phyloP scores from a whole-genome alignment of 2,329 filamentous ascomycete genomes.

The Aspergillus floridensis region DNA sequence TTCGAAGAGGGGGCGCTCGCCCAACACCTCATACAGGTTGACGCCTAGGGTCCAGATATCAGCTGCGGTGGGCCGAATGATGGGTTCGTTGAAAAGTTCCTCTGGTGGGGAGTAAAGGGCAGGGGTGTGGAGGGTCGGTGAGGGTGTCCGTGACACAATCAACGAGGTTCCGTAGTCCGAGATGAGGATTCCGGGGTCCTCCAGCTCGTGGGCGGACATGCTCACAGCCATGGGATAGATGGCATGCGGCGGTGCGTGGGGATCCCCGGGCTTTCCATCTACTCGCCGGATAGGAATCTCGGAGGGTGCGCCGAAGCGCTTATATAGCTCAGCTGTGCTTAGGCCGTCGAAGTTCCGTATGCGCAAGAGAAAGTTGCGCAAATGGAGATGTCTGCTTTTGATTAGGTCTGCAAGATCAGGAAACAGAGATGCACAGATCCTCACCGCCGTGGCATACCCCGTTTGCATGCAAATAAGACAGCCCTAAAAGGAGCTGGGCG shows the following conservation, averaged over 20 bases:
- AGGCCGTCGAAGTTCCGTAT: not conserved
- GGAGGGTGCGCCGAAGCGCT: not conserved
- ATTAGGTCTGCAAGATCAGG: not conserved
- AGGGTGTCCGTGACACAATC: not conserved
- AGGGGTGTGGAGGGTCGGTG: slow-evolving; percentile 2
- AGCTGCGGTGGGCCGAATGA: not conserved
- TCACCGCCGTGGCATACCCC: not conserved
- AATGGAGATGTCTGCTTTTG: not conserved
- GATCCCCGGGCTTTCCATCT: not conserved
- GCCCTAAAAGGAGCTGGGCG: not conserved
- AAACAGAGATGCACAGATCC: not conserved
- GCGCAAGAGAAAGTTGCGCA: slow-evolving; percentile 4
- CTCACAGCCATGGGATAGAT: not conserved
- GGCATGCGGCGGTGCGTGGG: slow-evolving; percentile 1
- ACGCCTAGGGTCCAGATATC: slow-evolving; percentile 6
- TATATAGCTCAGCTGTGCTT: not conserved
- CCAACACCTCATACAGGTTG: not conserved
- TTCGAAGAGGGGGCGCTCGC: slow-evolving; percentile 1
- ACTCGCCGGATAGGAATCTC: not conserved
- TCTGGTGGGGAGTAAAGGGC: slow-evolving; percentile 1
- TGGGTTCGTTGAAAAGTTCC: slow-evolving; percentile 2
- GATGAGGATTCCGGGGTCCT: not conserved
- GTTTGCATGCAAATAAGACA: slow-evolving; percentile 1
- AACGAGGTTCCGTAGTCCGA: slow-evolving; percentile 4
- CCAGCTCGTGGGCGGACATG: not conserved